These are phyloP conservation scores for Pichia sp. DNA, from an alignment of 1,139 yeast species.

Conservation along the genomic window DNA sequence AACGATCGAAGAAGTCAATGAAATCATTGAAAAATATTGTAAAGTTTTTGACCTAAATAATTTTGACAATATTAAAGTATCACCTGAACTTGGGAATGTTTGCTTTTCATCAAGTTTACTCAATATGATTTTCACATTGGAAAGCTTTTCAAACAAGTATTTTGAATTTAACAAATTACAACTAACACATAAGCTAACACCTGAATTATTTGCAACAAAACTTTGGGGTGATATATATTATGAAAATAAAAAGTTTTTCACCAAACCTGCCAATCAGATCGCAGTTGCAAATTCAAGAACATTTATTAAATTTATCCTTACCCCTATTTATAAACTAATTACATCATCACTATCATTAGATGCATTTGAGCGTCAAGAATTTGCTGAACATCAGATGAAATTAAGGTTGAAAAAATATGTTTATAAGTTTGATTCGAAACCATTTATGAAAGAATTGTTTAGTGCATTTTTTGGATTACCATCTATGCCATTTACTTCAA, in stretches of 20 bases:
- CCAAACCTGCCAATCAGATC: conserved; percentile 29
- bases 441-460: conserved; percentile 52
- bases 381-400: conserved; percentile 44
- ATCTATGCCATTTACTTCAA: conserved; percentile 47
- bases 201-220: conserved; percentile 45
- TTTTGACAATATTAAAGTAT: conserved; percentile 34
- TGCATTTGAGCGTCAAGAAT: conserved; percentile 34
- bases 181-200: conserved; percentile 7
- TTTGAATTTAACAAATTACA: conserved; percentile 27
- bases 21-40: conserved; percentile 33
- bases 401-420: conserved; percentile 35
- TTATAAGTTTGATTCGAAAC: conserved; percentile 49
- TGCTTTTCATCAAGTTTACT: conserved; percentile 65
- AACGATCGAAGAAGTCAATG: conserved; percentile 59
- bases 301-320: conserved; percentile 63
- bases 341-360: conserved; percentile 56
- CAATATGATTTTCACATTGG: conserved; percentile 57
- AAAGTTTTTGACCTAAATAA: background rate
- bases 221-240: conserved; percentile 78
- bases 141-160: conserved; percentile 59
- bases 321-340: conserved; percentile 75
- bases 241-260: conserved; percentile 43
- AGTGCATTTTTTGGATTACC: conserved; percentile 47
- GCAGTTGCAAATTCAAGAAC: conserved; percentile 36
- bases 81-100: conserved; percentile 63